Evolutionary conservation across 331 rosid species (phyloP).

Genomic region (Quercus lobata): DNA sequence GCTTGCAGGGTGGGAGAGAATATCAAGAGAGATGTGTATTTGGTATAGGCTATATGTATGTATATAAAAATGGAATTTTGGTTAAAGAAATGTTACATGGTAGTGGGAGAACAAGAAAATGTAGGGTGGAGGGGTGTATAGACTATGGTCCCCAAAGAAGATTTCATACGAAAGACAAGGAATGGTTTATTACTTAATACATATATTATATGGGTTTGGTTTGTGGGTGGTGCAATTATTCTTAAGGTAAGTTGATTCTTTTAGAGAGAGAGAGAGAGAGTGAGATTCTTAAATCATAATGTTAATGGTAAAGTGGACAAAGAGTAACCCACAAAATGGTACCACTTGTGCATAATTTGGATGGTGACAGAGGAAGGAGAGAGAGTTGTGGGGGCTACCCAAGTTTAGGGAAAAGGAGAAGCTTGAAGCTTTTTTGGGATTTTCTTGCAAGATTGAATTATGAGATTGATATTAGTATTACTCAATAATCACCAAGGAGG

Average conservation of each 20-base stretch:
- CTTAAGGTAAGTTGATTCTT: neutral
- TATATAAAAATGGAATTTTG: constrained; percentile 9
- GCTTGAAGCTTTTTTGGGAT: neutral
- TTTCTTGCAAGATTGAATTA: neutral
- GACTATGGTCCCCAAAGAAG: neutral
- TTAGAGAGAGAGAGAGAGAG: neutral
- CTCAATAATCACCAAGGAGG: neutral
- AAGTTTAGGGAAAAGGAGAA: neutral
- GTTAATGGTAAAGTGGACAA: neutral
- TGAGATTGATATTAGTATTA: neutral
- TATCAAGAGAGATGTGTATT: constrained; percentile 18
- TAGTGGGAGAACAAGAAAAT: constrained; percentile 33
- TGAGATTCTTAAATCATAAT: neutral
- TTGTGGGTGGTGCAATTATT: constrained; percentile 4
- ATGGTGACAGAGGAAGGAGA: neutral
- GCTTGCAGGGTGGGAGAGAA: constrained; percentile 66
- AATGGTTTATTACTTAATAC: neutral
- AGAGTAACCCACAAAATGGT: neutral
- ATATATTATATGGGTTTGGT: neutral
- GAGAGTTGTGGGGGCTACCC: neutral
- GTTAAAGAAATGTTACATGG: constrained; percentile 15
- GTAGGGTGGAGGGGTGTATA: neutral
- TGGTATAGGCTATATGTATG: constrained; percentile 1
- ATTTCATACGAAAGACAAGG: neutral
- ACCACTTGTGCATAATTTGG: neutral